Conservation (phyloP, 2,329 filamentous ascomycete genomes). For the Emergomyces orientalis region DNA sequence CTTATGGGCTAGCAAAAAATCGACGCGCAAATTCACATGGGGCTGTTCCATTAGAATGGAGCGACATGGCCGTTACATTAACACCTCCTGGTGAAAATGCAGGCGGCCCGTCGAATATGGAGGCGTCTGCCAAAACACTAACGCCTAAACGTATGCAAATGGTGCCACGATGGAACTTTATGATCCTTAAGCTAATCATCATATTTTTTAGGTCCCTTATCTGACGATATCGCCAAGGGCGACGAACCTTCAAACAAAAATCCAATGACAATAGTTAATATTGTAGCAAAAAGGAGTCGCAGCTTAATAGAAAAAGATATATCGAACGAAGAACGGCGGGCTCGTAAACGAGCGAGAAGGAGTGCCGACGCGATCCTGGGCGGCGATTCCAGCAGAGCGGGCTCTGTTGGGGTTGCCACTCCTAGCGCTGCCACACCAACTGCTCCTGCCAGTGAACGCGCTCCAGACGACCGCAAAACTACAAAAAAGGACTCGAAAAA, state of each 20-base stretch:
- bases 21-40: conserved; percentile 74
- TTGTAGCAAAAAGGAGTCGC: conserved; percentile 47
- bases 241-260: conserved; percentile 3
- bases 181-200: conserved; percentile 20
- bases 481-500: conserved; percentile 84
- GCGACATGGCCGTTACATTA: conserved; percentile 55
- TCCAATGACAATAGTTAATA: conserved; percentile 30
- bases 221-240: conserved; percentile 32
- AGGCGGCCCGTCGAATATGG: conserved; percentile 11
- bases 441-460: conserved; percentile 30
- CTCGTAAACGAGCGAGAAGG: conserved; percentile 58
- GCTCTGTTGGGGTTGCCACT: conserved; percentile 51
- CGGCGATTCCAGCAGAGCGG: conserved; percentile 41
- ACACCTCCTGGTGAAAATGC: conserved; percentile 31
- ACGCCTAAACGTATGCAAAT: conserved; percentile 33
- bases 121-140: conserved; percentile 17
- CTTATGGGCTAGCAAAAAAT: conserved; percentile 58
- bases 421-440: conserved; percentile 47
- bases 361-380: conserved; percentile 45
- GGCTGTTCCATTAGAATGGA: conserved; percentile 65
- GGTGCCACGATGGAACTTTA: conserved; percentile 3
- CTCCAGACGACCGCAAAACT: conserved; percentile 58
- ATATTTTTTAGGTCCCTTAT: conserved; percentile 27
- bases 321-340: conserved; percentile 61
- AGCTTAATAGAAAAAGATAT: conserved; percentile 57